Evolutionary conservation across 2,329 filamentous ascomycete species (phyloP), one percentile per base, ranked within the genome.

Genomic region (Domatiomyces globalis): DNA sequence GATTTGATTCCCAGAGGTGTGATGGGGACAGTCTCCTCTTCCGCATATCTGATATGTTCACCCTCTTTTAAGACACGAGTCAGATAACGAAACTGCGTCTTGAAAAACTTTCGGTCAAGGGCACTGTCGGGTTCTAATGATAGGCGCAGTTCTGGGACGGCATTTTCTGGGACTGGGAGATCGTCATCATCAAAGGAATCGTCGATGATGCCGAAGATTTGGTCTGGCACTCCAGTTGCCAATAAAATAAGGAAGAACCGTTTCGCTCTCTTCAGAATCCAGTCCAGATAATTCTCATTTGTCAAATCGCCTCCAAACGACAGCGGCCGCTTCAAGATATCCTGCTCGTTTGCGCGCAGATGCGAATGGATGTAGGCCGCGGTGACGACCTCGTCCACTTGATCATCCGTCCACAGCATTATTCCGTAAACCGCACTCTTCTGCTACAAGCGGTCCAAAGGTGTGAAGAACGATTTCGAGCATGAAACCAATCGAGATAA

Each of bases 111-210:
- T 49, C 68, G 67, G 59, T 80, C 74, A 46, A 80, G 66, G 15
- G 70, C 60, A 29, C 73, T 71, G 52, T 77, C 68, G 2, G 73
- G 69, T 43, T 71, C 66, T 51, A 68, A 71, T 0, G 76, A 73
- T 5, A 81, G 70, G 20, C 71, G 69, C 15, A 81, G 70, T 43
- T 72, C 69, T 53, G 71, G 67, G n/a, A 81, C 71, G 33, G 73
- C 73, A 45, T 78, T 71, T 48, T 74, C 68, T 5, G 73, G 67
- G 44, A 82, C 67, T 1, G 79, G 79, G 17, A 82, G 65, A 61
- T 82, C 79, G 45, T 76, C 73, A 55, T 82, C 79, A 55, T 81
- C 77, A 67, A 76, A 78, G 2, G 75, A 78, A 52, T 76, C 73
- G 58, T 81, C 78, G 42, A 81, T 75, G 15, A 79, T 70, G 2